Base-by-base conservation (phyloP, 1,284 basidiomycete genomes). In the Spongispora temasekensis region DNA sequence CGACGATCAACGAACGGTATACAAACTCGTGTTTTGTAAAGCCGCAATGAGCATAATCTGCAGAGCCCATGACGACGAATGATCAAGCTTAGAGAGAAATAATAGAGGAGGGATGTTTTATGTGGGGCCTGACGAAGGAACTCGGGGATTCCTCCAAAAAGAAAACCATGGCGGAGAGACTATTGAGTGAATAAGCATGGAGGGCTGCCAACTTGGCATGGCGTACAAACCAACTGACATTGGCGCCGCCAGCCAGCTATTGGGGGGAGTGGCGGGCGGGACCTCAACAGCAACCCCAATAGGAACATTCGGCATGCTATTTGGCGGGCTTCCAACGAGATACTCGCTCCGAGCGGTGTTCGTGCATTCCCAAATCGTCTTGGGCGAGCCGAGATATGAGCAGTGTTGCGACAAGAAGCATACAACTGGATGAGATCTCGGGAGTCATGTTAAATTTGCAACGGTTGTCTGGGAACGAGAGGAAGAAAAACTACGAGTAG, bases 401-500 rank as follows among this genome's bases (percentile, higher is more conserved):
- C 27, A 19, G 7, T 7, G 32, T 23, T 12, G 46, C 35, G 50
- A 28, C 28, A 13, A 28, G 53, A 5, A 37, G 13, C 1, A 15
- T 32, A 1, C 25, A 30, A 46, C 4, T 23, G 8, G 28, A 31
- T 30, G n/a, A n/a, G n/a, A n/a, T n/a, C n/a, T 2, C n/a, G 27
- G 9, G 40, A 50, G n/a, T 4, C 25, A 17, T 5, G 21, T 3
- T 0, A 19, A 66, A 25, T 9, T 15, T 34, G 27, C 9, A 4
- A 9, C 21, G 17, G 15, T 1, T 2, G 27, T 61, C 50, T 57
- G 66, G 57, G 60, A 64, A 68, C 2, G 6, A 17, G 48, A 57
- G 42, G 12, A 27, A 31, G 19, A 7, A 7, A 52, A 51, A 6
- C 6, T n/a, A 13, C 10, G 1, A 12, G n/a, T 8, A 13, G 21